Evolutionary conservation across 169 alveolate genomes (phyloP).

Genomic region (Sarcocystis neurona): DNA sequence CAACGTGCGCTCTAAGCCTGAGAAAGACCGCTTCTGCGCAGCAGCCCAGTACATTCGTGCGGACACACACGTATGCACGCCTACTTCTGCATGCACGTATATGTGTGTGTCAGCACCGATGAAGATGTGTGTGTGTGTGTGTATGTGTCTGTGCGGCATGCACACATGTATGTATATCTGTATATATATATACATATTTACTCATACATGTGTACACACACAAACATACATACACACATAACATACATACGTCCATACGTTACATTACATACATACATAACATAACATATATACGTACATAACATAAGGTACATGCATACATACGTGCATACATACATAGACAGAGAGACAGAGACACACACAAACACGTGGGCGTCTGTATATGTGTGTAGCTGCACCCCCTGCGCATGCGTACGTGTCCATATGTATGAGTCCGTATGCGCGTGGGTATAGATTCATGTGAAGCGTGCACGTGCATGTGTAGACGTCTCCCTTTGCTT

Average conservation of each 20-base stretch:
- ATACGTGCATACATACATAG: not conserved
- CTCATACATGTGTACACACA: not conserved
- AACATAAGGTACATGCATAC: no score
- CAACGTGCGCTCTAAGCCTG: no score
- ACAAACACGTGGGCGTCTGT: not conserved
- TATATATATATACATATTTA: not conserved
- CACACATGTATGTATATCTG: not conserved
- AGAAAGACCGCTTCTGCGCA: no score
- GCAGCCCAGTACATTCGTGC: no score
- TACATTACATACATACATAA: no score
- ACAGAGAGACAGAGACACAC: not conserved
- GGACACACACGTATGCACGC: not conserved
- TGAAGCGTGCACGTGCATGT: no score
- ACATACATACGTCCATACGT: no score
- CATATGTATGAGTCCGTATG: no score
- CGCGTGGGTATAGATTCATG: not conserved
- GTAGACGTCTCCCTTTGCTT: no score
- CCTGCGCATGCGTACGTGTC: not conserved
- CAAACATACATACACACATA: no score
- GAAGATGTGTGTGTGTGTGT: not conserved
- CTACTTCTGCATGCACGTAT: not conserved
- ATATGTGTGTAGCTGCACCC: not conserved
- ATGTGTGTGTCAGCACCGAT: not conserved
- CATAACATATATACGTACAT: no score
- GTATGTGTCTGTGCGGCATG: not conserved